These are phyloP conservation scores for Flaveria brownii DNA, from an alignment of 129 eudicot genomes.

Conservation along the genomic window DNA sequence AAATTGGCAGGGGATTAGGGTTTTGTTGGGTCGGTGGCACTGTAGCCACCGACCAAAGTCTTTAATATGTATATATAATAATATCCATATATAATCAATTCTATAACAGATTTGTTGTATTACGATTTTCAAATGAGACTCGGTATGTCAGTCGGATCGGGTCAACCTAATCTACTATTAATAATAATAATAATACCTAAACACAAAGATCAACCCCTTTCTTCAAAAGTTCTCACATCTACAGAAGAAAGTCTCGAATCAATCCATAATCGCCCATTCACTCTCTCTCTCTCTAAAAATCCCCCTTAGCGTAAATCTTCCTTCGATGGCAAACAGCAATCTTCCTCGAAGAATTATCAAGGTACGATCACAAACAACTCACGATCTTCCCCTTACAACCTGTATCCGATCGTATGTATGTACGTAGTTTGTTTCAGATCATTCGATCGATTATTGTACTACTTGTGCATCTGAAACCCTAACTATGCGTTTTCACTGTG, in stretches of 20 bases:
- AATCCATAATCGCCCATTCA: constrained; percentile 10
- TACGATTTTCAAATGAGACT: too few relatives aligned
- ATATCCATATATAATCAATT: too few relatives aligned
- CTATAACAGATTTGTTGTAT: too few relatives aligned
- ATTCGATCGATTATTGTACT: constrained; percentile 18
- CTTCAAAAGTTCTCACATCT: not conserved
- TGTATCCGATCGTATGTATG: constrained; percentile 9
- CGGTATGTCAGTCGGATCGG: too few relatives aligned
- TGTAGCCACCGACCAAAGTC: too few relatives aligned
- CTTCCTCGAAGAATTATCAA: constrained; percentile 60
- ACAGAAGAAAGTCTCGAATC: constrained; percentile 19
- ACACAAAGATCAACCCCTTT: not conserved
- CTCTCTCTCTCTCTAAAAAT: constrained; percentile 21
- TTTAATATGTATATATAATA: too few relatives aligned
- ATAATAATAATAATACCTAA: not conserved
- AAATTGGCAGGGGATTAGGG: too few relatives aligned
- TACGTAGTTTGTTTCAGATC: constrained; percentile 1
- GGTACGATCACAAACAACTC: constrained; percentile 25
- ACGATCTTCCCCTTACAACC: constrained; percentile 28
- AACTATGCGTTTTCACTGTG: constrained; percentile 14
- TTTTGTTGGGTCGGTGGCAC: too few relatives aligned
- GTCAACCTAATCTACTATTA: too few relatives aligned
- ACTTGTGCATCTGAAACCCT: constrained; percentile 24
- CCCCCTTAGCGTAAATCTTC: constrained; percentile 30
- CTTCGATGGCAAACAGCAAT: constrained; percentile 51